Evolutionary conservation across 2,329 filamentous ascomycete species (phyloP).

Genomic region (Plectosphaerella cucumerina): DNA sequence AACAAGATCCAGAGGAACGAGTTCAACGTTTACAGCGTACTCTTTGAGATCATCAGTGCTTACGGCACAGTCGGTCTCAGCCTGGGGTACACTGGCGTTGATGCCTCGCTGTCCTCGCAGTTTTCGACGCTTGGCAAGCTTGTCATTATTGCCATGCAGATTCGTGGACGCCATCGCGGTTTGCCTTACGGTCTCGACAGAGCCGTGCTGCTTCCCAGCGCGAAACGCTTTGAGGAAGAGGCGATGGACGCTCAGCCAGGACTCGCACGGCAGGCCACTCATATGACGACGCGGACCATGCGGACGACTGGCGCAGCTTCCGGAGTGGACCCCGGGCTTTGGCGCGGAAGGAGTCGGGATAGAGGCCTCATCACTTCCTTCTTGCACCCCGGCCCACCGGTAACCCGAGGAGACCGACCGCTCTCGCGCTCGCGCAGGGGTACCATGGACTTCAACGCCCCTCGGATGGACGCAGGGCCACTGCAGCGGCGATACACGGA

Average conservation of each 20-base stretch:
- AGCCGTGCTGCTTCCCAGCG: slow-evolving; percentile 56
- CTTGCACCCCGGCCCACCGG: slow-evolving; percentile 42
- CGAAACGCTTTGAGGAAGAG: slow-evolving; percentile 50
- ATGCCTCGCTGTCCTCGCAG: slow-evolving; percentile 78
- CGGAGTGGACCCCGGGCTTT: slow-evolving; percentile 19
- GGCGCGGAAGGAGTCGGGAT: slow-evolving; percentile 29
- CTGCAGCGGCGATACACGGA: slow-evolving; percentile 10
- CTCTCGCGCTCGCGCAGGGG: slow-evolving; percentile 3
- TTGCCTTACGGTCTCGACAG: slow-evolving; percentile 63
- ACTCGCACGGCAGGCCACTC: slow-evolving; percentile 20
- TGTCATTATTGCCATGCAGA: slow-evolving; percentile 65
- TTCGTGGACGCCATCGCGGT: slow-evolving; percentile 65
- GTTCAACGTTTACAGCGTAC: slow-evolving; percentile 64
- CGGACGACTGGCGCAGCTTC: slow-evolving; percentile 22
- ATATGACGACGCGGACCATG: slow-evolving; percentile 12
- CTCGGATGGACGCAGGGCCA: slow-evolving; percentile 1
- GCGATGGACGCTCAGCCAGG: slow-evolving; percentile 40
- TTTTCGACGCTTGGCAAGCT: slow-evolving; percentile 72
- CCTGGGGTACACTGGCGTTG: slow-evolving; percentile 71
- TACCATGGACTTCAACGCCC: slow-evolving; percentile 6
- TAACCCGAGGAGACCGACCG: slow-evolving; percentile 21
- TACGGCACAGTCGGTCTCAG: slow-evolving; percentile 94
- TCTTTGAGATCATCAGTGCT: slow-evolving; percentile 86
- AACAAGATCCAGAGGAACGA: slow-evolving; percentile 56
- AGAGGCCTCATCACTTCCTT: slow-evolving; percentile 41